Evolutionary conservation across 805 yeast species (phyloP), one percentile per base, ranked within the genome.

Genomic region (Zygotorulaspora florentina): DNA sequence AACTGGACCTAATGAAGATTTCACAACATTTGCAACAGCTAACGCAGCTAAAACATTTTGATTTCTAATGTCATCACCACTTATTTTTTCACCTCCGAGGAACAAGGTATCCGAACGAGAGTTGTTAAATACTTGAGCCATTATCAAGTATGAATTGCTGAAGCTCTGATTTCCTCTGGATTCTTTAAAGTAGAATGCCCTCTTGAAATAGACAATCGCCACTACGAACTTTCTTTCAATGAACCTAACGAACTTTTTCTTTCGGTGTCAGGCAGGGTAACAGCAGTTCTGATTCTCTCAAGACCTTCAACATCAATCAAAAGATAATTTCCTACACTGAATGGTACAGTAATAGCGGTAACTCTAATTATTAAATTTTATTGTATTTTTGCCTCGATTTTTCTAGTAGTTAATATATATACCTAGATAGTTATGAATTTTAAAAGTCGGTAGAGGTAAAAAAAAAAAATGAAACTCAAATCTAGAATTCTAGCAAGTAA

Each of bases 1-100:
- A 29, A 93, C 98, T 8, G 99, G 99, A 3, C 99, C 99, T 46
- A 93, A 73, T 1, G 98, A 90, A 11, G 96, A 83, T 66, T 90
- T 90, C 37, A 83, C 87, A 43, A 83, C 74, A 59, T 83, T 85
- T 13, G 87, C 87, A 33, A 83, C 87, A 9, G 89, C 87, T 55
- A 82, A 68, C 74, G 98, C 93, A 6, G 99, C 99, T 62, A 89
- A 71, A 15, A 95, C 96, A 61, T 93, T 93, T 67, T 95, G 99
- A 62, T 89, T 86, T 61, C 99, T 83, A 55, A 95, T 85, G 62
- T 93, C 99, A 60, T 90, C 96, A 47, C 99, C 99, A 67, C 95
- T 83, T 55, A 88, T 70, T 68, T 93, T 91, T 66, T 93, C 96
- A 57, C 97, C 99, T 58, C 96, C 96, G 54, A 93, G 81, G 68